A percentile compares a stretch with the other conserved stretches of the same genome.
Conservation (phyloP, 495 filamentous ascomycete species). For the Neurospora sp. region DNA sequence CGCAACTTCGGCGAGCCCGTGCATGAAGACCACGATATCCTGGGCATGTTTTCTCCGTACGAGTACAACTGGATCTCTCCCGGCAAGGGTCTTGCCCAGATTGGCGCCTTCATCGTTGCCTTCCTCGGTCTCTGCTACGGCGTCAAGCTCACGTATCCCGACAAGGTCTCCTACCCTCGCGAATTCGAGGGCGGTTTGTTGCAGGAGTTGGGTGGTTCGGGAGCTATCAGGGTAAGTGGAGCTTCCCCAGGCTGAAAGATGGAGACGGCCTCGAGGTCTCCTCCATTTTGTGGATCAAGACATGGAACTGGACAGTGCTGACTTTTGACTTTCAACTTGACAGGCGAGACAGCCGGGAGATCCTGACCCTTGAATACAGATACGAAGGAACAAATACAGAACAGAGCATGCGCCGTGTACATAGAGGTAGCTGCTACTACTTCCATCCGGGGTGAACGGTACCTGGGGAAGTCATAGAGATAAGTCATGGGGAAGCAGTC, state of each 20-base stretch:
- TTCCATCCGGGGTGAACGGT: not conserved
- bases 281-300: not conserved
- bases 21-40: constrained; percentile 93
- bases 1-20: constrained; percentile 92
- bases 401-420: not conserved
- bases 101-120: constrained; percentile 62
- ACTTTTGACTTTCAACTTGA: constrained; percentile 4
- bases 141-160: constrained; percentile 71
- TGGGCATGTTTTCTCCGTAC: constrained; percentile 82
- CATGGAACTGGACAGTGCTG: constrained; percentile 1
- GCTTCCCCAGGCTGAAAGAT: not conserved
- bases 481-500: not conserved
- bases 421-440: not conserved
- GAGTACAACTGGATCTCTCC: constrained; percentile 79
- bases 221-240: constrained; percentile 37
- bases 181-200: constrained; percentile 79
- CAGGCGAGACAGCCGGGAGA: constrained; percentile 36
- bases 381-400: not conserved
- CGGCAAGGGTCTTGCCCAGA: constrained; percentile 58
- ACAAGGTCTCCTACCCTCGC: constrained; percentile 65
- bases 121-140: constrained; percentile 62
- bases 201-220: constrained; percentile 69
- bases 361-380: constrained; percentile 25
- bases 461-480: not conserved
- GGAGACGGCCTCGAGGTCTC: not conserved